Percentiles rank a stretch among this genome's conserved stretches.
These are phyloP conservation scores for Leccinellum albellum DNA, from an alignment of 768 basidiomycete species.

Conservation along the genomic window DNA sequence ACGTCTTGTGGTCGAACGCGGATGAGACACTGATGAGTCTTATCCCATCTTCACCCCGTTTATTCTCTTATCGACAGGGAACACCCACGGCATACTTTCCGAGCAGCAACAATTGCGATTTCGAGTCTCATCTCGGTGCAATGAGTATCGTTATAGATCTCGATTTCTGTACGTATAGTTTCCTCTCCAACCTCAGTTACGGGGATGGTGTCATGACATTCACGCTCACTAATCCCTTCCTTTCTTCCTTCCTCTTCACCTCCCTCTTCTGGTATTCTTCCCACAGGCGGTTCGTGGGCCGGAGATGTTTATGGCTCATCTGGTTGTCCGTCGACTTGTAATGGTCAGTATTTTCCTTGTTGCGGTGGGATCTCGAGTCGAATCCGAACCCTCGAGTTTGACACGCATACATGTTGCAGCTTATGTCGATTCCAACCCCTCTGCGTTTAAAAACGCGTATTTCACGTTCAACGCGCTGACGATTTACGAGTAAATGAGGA, in stretches of 20 bases:
- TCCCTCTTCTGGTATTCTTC: background rate
- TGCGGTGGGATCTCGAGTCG: background rate
- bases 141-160: conserved; percentile 66
- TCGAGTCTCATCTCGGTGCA: conserved; percentile 48
- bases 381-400: conserved; percentile 1
- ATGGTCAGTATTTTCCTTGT: conserved; percentile 14
- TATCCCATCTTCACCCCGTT: background rate
- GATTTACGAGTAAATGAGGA: conserved; percentile 32
- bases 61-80: conserved; percentile 37
- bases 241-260: background rate
- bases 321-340: conserved; percentile 29
- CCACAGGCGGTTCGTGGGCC: conserved; percentile 28
- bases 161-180: conserved; percentile 23
- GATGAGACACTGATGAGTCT: background rate
- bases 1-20: background rate
- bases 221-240: background rate
- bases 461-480: conserved; percentile 37
- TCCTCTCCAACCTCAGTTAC: background rate
- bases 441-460: conserved; percentile 38
- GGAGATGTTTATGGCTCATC: conserved; percentile 21
- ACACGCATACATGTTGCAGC: background rate
- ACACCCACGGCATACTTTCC: conserved; percentile 62
- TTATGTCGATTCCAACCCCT: conserved; percentile 36
- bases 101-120: conserved; percentile 48
- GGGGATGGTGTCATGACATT: background rate